Conservation (phyloP, 805 yeast species). For the Candida verbasci region DNA sequence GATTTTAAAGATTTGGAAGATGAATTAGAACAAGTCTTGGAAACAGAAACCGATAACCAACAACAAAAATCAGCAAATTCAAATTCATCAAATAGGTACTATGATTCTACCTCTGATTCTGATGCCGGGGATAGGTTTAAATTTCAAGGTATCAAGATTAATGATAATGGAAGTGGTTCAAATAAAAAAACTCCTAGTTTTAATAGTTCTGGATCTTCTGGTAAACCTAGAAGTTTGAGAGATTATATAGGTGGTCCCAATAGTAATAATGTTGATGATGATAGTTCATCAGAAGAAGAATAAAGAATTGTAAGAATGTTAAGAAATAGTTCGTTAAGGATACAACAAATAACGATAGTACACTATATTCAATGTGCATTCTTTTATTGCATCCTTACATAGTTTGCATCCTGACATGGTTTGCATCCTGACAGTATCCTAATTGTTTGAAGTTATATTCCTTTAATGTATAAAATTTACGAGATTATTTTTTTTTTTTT, state of each 20-base stretch:
- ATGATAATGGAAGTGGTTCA: constrained; percentile 15
- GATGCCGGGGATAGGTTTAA: constrained; percentile 8
- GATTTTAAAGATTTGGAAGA: constrained; percentile 42
- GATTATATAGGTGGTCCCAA: constrained; percentile 27
- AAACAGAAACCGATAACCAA: constrained; percentile 18
- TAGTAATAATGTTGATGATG: constrained; percentile 18
- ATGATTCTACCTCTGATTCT: constrained; percentile 6
- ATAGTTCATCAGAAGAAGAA: constrained; percentile 29
- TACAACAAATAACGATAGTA: no score
- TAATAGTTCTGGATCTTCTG: neutral
- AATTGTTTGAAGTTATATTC: no score
- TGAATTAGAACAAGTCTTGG: constrained; percentile 38
- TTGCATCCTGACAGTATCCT: no score
- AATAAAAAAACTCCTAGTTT: constrained; percentile 1
- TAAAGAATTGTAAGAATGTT: no score
- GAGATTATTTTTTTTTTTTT: neutral
- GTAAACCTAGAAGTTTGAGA: constrained; percentile 37
- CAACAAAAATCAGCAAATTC: neutral
- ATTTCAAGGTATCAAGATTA: constrained; percentile 22
- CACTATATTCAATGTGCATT: no score
- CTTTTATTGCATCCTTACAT: no score
- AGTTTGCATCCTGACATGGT: no score
- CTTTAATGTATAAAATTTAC: no score
- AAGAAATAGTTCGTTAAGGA: no score
- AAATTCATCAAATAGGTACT: constrained; percentile 1